Base-by-base conservation (phyloP, 306 rosid genomes). In the Purshia tridentata region DNA sequence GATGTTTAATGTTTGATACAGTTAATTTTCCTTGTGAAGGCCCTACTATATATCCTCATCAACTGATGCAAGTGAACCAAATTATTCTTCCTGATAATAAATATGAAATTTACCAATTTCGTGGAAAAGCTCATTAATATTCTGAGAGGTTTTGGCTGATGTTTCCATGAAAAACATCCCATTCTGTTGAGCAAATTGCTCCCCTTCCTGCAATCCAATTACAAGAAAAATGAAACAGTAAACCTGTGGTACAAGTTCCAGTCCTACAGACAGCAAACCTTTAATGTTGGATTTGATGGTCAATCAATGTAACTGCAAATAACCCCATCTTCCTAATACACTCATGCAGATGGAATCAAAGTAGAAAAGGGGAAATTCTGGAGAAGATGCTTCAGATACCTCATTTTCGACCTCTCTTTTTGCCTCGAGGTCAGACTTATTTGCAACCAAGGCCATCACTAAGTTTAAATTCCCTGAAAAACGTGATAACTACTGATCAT, bases 121-220 rank as follows among this genome's bases (percentile, higher is more conserved):
- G 64, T 73, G 84, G 86, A 92, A 92, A 63, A 90, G 92, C 45
- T 92, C 98, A 62, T 88, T 88, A 70, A 88, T 69, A 76, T 92
- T 92, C 55, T 79, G 89, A 22, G 94, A 85, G 63, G 91, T 90
- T 84, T 84, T 86, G 22, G 98, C 98, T 49, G 96, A 92, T n/a
- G 98, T 85, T 85, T 90, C 96, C 72, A 85, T 82, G 86, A 77
- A 90, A 75, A 92, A 86, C 93, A 90, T 88, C 63, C 92, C 98
- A 72, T 90, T 86, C 68, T 90, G 96, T 67, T 85, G 89, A 19
- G 96, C 86, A 85, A 73, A 88, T 80, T 85, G 84, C 58, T 90
- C 88, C 67, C 88, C 98, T 65, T 81, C 98, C 98, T 92, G 85
- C 69, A 65, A 48, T 45, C 40, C 57, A 19, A 46, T 54, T 14